Conservation (phyloP, 371 early-diverging fungal genomes). For the Mitosporidium daphniae region DNA sequence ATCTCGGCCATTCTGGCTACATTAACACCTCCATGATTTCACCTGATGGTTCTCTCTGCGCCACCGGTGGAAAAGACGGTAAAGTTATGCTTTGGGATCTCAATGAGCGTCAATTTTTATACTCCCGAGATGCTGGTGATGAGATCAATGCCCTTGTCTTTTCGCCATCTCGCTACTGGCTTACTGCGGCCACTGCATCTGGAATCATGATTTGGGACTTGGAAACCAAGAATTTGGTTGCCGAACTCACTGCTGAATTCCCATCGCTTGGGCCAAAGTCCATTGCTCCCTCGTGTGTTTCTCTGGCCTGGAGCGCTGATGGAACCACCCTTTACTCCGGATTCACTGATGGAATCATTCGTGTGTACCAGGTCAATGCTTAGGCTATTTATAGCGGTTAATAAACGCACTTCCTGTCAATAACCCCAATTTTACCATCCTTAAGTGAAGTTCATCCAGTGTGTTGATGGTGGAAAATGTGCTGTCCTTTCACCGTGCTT, state of each 20-base stretch:
- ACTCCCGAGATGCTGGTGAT: conserved; percentile 78
- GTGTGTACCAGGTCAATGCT: conserved; percentile 68
- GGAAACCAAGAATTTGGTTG: conserved; percentile 71
- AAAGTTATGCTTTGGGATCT: conserved; percentile 94
- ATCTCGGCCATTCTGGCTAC: conserved; percentile 85
- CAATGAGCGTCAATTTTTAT: conserved; percentile 92
- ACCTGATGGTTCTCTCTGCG: conserved; percentile 96
- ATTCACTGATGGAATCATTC: conserved; percentile 71
- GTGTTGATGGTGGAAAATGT: too few relatives aligned
- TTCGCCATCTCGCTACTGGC: conserved; percentile 98
- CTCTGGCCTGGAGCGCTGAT: conserved; percentile 85
- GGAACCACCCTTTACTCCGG: conserved; percentile 87
- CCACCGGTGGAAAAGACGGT: conserved; percentile 94
- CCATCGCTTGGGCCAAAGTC: conserved; percentile 20
- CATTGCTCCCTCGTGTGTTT: conserved; percentile 41
- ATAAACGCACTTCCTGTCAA: too few relatives aligned
- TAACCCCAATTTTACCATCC: too few relatives aligned
- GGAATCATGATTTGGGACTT: conserved; percentile 96
- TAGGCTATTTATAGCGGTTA: too few relatives aligned
- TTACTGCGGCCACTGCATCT: conserved; percentile 76
- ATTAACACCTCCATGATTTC: conserved; percentile 87
- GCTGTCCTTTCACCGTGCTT: too few relatives aligned
- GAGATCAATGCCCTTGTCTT: conserved; percentile 78
- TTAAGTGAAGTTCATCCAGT: too few relatives aligned
- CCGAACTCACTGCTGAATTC: conserved; percentile 68